Evolutionary conservation across 441 rosid species (phyloP).

Genomic region (Populus tomentosa): DNA sequence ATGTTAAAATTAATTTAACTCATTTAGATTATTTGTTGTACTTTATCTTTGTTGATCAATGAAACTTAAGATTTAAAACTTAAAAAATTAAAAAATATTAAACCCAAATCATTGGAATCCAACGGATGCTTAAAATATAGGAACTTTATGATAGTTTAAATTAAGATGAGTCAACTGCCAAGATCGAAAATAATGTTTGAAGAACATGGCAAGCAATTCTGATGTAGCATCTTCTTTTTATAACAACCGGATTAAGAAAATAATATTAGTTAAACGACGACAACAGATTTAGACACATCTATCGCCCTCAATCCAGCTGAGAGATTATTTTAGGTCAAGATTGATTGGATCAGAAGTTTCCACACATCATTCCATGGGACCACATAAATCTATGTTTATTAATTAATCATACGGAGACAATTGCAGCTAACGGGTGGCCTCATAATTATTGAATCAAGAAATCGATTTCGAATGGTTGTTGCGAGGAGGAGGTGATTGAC

Average conservation of each 20-base stretch:
- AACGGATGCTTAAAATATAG: too few species aligned
- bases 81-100: too few species aligned
- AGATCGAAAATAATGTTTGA: too few species aligned
- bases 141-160: too few species aligned
- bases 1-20: fast-evolving
- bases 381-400: neutral
- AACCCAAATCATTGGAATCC: too few species aligned
- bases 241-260: neutral
- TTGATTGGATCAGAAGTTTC: neutral
- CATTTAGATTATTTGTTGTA: fast-evolving
- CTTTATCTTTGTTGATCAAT: fast-evolving
- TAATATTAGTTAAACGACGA: neutral
- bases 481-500: neutral
- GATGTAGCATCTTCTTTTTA: too few species aligned
- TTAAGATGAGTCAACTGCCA: too few species aligned
- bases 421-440: neutral
- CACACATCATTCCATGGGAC: neutral
- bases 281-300: neutral
- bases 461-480: neutral
- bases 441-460: too few species aligned
- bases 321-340: neutral
- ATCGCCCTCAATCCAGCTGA: neutral
- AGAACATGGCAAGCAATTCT: too few species aligned
- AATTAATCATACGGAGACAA: neutral
- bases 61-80: fast-evolving